phyloP scores from a whole-genome alignment of 371 early-diverging fungal species.

The Mucor circinelloides region DNA sequence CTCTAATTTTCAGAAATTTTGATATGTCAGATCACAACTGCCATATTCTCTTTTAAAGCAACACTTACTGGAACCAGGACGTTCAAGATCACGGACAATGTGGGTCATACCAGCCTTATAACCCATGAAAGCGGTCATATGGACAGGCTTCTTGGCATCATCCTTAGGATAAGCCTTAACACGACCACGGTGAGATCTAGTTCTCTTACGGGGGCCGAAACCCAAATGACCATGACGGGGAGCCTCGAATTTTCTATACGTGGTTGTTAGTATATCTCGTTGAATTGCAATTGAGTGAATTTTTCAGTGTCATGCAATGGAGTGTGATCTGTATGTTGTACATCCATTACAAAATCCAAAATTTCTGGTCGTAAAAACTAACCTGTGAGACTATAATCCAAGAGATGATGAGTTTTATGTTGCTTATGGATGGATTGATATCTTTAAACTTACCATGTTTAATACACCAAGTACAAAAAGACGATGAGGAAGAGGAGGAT shows the following conservation, averaged over 20 bases:
- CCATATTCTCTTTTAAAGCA: not conserved
- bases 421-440: constrained; percentile 11
- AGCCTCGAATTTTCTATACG: constrained; percentile 46
- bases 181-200: constrained; percentile 93
- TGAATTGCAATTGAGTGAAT: not conserved
- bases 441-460: constrained; percentile 16
- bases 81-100: constrained; percentile 98
- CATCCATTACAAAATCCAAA: not conserved
- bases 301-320: not conserved
- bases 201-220: constrained; percentile 99
- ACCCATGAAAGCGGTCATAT: constrained; percentile 99
- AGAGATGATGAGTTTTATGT: not conserved
- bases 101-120: constrained; percentile 99
- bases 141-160: constrained; percentile 94
- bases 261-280: not conserved
- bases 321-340: not conserved
- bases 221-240: constrained; percentile 99
- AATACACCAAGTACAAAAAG: constrained; percentile 27
- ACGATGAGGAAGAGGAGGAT: constrained; percentile 24
- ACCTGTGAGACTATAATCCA: constrained; percentile 26
- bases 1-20: constrained; percentile 43
- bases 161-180: constrained; percentile 99
- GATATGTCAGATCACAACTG: not conserved
- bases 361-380: not conserved
- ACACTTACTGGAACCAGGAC: constrained; percentile 83